A percentile compares a stretch with the other conserved stretches of the same genome.
These are phyloP conservation scores for Penstemon newberryi DNA, from an alignment of 257 asterid genomes.

Conservation along the genomic window DNA sequence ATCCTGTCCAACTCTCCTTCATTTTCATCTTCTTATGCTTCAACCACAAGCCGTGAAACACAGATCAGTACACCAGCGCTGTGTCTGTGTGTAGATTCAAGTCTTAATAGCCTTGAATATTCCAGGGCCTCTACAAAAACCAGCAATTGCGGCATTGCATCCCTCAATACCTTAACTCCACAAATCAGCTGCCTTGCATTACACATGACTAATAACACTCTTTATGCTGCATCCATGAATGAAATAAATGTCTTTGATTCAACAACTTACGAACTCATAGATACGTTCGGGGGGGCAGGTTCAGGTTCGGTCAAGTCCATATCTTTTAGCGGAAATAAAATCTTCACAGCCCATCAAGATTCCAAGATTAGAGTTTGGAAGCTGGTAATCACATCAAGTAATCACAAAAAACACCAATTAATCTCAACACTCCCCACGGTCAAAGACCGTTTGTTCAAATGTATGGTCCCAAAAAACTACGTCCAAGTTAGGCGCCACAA, in stretches of 20 bases:
- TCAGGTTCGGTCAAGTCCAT: conserved; percentile 60
- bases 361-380: conserved; percentile 54
- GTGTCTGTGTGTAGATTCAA: conserved; percentile 36
- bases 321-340: conserved; percentile 31
- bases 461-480: conserved; percentile 42
- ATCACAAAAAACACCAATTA: conserved; percentile 28
- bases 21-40: conserved; percentile 29
- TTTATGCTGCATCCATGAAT: conserved; percentile 52
- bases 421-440: conserved; percentile 56
- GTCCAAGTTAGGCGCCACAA: conserved; percentile 51
- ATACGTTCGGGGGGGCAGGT: conserved; percentile 43
- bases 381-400: conserved; percentile 2
- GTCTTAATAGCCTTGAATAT: conserved; percentile 41
- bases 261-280: conserved; percentile 25
- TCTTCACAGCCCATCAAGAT: conserved; percentile 67
- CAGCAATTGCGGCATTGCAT: conserved; percentile 24
- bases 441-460: conserved; percentile 39
- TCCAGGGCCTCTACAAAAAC: conserved; percentile 8
- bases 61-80: conserved; percentile 37
- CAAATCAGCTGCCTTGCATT: conserved; percentile 60
- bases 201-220: conserved; percentile 23
- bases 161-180: conserved; percentile 32
- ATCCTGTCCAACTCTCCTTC: conserved; percentile 27
- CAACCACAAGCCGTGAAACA: conserved; percentile 39
- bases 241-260: conserved; percentile 45